Evolutionary conservation across 2,329 filamentous ascomycete genomes (phyloP).

Genomic region (Microdochium paspali): DNA sequence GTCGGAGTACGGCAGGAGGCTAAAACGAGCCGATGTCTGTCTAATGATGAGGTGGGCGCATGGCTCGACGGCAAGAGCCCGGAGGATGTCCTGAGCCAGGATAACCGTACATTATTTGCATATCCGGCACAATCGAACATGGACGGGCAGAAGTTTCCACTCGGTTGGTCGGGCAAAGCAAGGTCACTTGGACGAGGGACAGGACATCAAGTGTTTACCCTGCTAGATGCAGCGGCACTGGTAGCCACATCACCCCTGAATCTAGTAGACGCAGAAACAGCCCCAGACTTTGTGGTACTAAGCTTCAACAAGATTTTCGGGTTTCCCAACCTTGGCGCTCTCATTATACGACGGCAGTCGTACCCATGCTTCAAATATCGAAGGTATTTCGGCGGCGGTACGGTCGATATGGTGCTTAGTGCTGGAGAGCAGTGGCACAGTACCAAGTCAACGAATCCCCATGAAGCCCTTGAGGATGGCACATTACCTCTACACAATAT

Average conservation of each 20-base stretch:
- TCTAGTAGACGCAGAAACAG: conserved; percentile 46
- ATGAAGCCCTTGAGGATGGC: conserved; percentile 82
- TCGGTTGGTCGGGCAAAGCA: conserved; percentile 53
- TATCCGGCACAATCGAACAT: conserved; percentile 92
- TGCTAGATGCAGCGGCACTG: conserved; percentile 78
- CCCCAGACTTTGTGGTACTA: conserved; percentile 77
- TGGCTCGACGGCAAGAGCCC: conserved; percentile 47
- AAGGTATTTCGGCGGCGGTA: conserved; percentile 88
- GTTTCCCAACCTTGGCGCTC: conserved; percentile 80
- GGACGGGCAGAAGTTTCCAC: conserved; percentile 68
- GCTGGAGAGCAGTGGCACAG: conserved; percentile 77
- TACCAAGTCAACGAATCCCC: conserved; percentile 59
- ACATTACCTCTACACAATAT: conserved; percentile 88
- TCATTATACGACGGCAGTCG: conserved; percentile 70
- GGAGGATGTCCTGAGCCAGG: conserved; percentile 10
- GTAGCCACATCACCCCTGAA: conserved; percentile 71
- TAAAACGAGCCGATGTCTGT: conserved; percentile 53
- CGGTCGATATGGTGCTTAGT: conserved; percentile 80
- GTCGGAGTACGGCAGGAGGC: conserved; percentile 74
- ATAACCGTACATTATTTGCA: conserved; percentile 48
- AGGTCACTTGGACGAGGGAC: conserved; percentile 16
- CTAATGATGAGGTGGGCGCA: conserved; percentile 49
- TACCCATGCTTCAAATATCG: conserved; percentile 54
- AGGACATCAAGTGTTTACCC: conserved; percentile 42
- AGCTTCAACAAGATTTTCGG: conserved; percentile 99